Percentiles rank a stretch among this genome's conserved stretches.
These are phyloP conservation scores for Ampelocalamus luodianensis DNA, from an alignment of 176 grass and related monocot species.

Conservation along the genomic window DNA sequence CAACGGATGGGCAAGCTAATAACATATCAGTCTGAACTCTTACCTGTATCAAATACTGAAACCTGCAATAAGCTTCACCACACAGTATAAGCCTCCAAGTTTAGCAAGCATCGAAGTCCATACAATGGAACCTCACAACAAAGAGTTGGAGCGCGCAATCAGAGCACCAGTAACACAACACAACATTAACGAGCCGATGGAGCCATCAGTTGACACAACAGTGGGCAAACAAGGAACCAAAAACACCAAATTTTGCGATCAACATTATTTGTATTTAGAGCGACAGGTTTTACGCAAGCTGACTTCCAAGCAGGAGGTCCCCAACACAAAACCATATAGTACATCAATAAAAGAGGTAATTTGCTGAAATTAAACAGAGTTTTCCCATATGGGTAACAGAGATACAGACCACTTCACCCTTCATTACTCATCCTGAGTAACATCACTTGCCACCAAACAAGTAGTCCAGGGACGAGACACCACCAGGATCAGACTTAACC, in stretches of 20 bases:
- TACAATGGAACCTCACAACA: too few relatives aligned
- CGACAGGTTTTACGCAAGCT: slow-evolving; percentile 32
- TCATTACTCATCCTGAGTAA: background rate
- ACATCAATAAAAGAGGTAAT: slow-evolving; percentile 17
- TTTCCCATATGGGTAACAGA: slow-evolving; percentile 36
- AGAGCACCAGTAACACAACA: background rate
- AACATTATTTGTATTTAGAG: slow-evolving; percentile 15
- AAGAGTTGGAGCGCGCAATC: background rate
- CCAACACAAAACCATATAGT: background rate
- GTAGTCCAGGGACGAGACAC: slow-evolving; percentile 61
- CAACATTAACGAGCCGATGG: background rate
- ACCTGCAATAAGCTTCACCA: background rate
- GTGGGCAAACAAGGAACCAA: background rate
- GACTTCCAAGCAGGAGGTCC: slow-evolving; percentile 31
- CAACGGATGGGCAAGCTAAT: background rate
- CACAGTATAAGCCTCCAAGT: background rate
- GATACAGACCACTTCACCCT: slow-evolving; percentile 14
- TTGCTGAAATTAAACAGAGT: slow-evolving; percentile 35
- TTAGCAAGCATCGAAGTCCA: background rate
- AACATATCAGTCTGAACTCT: too few relatives aligned
- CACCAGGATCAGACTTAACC: slow-evolving; percentile 57
- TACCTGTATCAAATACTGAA: background rate
- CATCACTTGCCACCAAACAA: slow-evolving; percentile 57
- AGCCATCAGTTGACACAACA: background rate
- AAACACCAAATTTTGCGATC: slow-evolving; percentile 8